Base-by-base conservation (phyloP, 2,329 filamentous ascomycete species). In the Neofusicoccum sp. region DNA sequence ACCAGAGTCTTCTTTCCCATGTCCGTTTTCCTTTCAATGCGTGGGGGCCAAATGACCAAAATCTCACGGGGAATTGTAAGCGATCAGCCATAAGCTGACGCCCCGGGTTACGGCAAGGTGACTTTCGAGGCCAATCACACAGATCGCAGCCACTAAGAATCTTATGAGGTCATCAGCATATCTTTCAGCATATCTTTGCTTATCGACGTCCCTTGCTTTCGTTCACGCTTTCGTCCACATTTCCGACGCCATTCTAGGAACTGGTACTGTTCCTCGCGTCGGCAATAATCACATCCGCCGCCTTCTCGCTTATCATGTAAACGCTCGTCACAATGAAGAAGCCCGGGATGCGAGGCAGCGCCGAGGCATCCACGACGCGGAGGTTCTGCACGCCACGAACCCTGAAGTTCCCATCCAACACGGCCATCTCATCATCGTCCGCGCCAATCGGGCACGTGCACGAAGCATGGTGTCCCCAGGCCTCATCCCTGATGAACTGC, bases 221-320 rank as follows among this genome's bases (percentile, higher is more conserved):
- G n/a, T n/a, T n/a, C n/a, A n/a, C n/a, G n/a, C n/a, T n/a, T n/a
- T n/a, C n/a, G n/a, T n/a, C n/a, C n/a, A n/a, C n/a, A n/a, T n/a
- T n/a, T n/a, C n/a, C n/a, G n/a, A n/a, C n/a, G n/a, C n/a, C n/a
- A n/a, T n/a, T n/a, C n/a, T n/a, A n/a, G n/a, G n/a, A n/a, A n/a
- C n/a, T n/a, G n/a, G n/a, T n/a, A 34, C 41, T 44, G 16, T 7
- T 16, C 3, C 41, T 26, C 41, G 33, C 33, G 20, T 31, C 51
- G 6, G 51, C 51, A 20, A 41, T n/a, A 24, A 58, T 58, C 14
- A 58, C 79, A 70, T 86, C 83, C 1, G 83, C 81, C 1, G 85
- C 85, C 76, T 87, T 88, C 75, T 87, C 84, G 1, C 77, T 79
- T 4, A 83, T 75, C 70, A 87, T 83, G 64, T 83, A 85, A 0